Evolutionary conservation across 345 rosid species (phyloP).

Genomic region (Murraya koenigii): DNA sequence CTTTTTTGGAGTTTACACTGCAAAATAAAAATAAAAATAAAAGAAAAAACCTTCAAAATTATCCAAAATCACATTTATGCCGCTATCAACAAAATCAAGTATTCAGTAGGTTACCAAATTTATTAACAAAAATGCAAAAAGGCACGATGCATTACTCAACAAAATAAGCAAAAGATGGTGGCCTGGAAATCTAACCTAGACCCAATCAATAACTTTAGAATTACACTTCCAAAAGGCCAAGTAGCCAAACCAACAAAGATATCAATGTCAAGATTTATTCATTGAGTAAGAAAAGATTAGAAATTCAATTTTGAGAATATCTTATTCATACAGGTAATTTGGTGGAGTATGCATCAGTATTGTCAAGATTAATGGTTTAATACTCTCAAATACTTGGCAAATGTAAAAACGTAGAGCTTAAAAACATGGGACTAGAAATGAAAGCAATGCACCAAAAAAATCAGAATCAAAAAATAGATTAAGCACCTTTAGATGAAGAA

Average conservation of each 20-base stretch:
- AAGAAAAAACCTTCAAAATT: not conserved
- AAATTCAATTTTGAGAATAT: not conserved
- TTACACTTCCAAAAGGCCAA: not conserved
- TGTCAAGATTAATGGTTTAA: not conserved
- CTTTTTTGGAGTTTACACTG: constrained; percentile 47
- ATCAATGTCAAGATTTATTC: constrained; percentile 3
- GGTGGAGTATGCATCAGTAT: not conserved
- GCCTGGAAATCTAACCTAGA: not conserved
- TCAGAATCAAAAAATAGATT: not conserved
- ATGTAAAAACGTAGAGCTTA: not conserved
- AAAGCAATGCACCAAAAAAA: constrained; percentile 8
- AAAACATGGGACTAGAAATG: constrained; percentile 4
- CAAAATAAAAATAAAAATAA: constrained; percentile 18
- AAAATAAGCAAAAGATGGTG: not conserved
- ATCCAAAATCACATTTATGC: constrained; percentile 6
- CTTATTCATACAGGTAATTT: not conserved
- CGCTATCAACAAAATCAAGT: not conserved
- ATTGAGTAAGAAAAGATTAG: not conserved
- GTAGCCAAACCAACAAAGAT: not conserved
- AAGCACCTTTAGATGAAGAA: not conserved
- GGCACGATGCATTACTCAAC: not conserved
- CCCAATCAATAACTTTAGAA: not conserved
- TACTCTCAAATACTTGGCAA: not conserved
- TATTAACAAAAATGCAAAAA: not conserved
- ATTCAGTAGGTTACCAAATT: not conserved